These are phyloP conservation scores for Apiospora pterosperma DNA, from an alignment of 2,329 filamentous ascomycete species.

Conservation along the genomic window DNA sequence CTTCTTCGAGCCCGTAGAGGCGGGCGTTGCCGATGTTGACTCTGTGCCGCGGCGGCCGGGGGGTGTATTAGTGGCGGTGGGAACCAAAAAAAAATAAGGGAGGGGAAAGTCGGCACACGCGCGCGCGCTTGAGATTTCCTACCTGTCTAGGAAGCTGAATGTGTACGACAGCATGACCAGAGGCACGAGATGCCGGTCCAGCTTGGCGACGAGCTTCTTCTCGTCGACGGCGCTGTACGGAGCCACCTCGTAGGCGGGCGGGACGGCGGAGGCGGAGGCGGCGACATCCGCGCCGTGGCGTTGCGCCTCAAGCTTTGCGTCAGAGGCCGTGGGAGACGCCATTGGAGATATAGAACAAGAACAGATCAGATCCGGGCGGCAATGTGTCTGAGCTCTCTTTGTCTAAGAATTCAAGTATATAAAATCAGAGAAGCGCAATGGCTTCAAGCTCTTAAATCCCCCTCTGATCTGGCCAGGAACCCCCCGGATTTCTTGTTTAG, in stretches of 20 bases:
- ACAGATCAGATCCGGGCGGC: too few relatives aligned
- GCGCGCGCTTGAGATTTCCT: constrained; percentile 2
- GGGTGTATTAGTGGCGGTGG: background rate
- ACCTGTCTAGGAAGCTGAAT: constrained; percentile 72
- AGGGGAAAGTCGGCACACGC: too few relatives aligned
- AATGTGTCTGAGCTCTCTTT: too few relatives aligned
- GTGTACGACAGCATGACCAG: constrained; percentile 69
- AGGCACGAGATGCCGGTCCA: constrained; percentile 63
- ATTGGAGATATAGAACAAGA: too few relatives aligned
- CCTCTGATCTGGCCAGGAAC: too few relatives aligned
- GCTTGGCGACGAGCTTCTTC: constrained; percentile 58
- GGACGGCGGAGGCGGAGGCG: background rate
- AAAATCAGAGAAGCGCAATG: background rate
- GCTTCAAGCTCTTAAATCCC: background rate
- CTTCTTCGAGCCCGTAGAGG: constrained; percentile 60
- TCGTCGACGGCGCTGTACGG: constrained; percentile 33
- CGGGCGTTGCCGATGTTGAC: constrained; percentile 73
- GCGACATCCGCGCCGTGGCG: background rate
- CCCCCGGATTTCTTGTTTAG: too few relatives aligned
- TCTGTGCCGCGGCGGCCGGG: too few relatives aligned
- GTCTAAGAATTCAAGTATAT: too few relatives aligned
- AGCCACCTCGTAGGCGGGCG: background rate
- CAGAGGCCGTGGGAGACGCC: background rate
- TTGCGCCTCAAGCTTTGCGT: constrained; percentile 6
- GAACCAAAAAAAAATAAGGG: background rate